Evolutionary conservation across 75 land plant genomes (phyloP).

Genomic region (Selaginella tamariscina): DNA sequence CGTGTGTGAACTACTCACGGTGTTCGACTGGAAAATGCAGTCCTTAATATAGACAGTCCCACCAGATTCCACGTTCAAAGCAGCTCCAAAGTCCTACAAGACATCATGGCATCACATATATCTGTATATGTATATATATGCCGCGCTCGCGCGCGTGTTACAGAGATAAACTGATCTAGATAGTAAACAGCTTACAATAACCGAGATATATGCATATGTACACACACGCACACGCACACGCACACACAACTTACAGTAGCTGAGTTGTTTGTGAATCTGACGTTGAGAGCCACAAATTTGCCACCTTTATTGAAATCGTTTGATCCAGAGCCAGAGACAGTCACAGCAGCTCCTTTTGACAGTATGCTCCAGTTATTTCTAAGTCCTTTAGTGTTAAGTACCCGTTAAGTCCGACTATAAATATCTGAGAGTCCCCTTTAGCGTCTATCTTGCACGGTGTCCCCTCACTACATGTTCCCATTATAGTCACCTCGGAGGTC

Average conservation of each 20-base stretch:
- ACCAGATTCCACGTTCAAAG: conserved; percentile 6
- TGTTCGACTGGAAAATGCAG: not conserved
- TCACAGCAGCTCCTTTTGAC: conserved; percentile 21
- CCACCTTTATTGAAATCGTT: not conserved
- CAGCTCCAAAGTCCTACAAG: too few relatives aligned
- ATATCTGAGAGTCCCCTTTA: conserved; percentile 18
- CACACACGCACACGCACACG: too few relatives aligned
- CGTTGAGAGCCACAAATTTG: conserved; percentile 17
- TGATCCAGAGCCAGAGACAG: conserved; percentile 20
- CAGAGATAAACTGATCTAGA: too few relatives aligned
- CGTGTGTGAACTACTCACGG: too few relatives aligned
- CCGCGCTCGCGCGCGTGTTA: too few relatives aligned
- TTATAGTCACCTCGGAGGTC: conserved; percentile 12
- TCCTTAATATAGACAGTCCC: not conserved
- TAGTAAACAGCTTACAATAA: not conserved
- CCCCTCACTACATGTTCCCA: not conserved
- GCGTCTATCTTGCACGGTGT: conserved; percentile 6
- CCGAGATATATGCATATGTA: too few relatives aligned
- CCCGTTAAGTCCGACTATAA: conserved; percentile 22
- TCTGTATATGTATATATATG: too few relatives aligned
- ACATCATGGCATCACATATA: too few relatives aligned
- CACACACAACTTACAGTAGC: conserved; percentile 15
- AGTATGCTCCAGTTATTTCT: conserved; percentile 20
- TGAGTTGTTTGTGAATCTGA: conserved; percentile 24
- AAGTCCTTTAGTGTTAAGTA: conserved; percentile 23